Evolutionary conservation across 2,329 filamentous ascomycete species (phyloP), one percentile per base, ranked within the genome.

Genomic region (Ascochyta viciae-villosae): DNA sequence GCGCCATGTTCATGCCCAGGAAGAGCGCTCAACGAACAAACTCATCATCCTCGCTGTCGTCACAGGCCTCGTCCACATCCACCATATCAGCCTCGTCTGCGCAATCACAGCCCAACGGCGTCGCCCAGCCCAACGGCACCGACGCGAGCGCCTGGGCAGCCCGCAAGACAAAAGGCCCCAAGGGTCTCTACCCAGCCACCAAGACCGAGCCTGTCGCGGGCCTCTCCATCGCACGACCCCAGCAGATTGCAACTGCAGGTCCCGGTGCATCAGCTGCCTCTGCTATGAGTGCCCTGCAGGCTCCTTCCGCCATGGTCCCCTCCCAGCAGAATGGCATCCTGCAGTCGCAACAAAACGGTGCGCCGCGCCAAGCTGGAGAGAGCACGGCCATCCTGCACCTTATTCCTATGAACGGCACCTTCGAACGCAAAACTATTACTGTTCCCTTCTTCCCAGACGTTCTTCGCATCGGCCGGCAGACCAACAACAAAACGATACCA

Each of bases 381-480:
- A 85, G 86, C 6, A 87, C 90, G 48, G 91, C 92, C 0, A 88
- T 97, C 22, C 84, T 97, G 38, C 92, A 92, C 59, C 85, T 99
- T 5, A 80, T 94, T 6, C 96, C 95, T 0, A 87, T 98, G 69
- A 99, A 99, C 72, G 91, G 92, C 55, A 98, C 94, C 1, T 99
- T 99, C 73, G 95, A 98, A 76, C 89, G 92, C 70, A 99, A 99
- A 79, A 95, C 93, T 39, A 98, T 99, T 66, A 91, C 86, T 31
- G 91, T 99, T 2, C 95, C 95, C 0, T 96, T 90, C 74, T 90
- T 86, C 62, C 95, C 95, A n/a, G 94, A 98, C n/a, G 89, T 91
- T 37, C 82, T 99, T 45, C 88, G 92, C 61, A 96, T 99, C 71
- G 95, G 95, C 40, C 89, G 95, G 43, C 95, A 99, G 77, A 99